Evolutionary conservation across 495 filamentous ascomycete genomes (phyloP), one percentile per base, ranked within the genome.

Genomic region (Halenospora varia): DNA sequence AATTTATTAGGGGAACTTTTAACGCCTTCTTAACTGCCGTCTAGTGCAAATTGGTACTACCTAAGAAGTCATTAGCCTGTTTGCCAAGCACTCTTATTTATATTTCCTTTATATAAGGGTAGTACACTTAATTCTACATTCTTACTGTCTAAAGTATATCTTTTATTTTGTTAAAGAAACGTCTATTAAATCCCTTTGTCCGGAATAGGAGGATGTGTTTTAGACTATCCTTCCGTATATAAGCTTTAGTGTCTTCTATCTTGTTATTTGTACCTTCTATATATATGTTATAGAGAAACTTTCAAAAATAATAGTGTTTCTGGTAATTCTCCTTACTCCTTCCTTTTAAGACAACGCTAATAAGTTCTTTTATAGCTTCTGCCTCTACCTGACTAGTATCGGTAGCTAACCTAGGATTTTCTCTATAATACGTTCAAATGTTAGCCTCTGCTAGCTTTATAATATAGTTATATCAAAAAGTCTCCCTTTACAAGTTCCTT

Each of bases 331-430:
- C 57, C 49, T 44, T n/a, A 39, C 56, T 59, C 18, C 56, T 52
- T 29, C 39, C 40, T 44, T 39, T 59, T 20, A 25, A 59, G 49
- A 59, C 49, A 25, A 52, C 25, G 17, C 53, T 22, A 20, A 59
- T 22, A 48, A 59, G 56, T 48, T 59, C 56, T 48, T 59, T 59
- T 59, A 59, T n/a, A 46, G 56, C 56, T 47, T 59, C 56, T 52
- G 49, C 45, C 56, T 53, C 56, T 59, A 39, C 56, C 49, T 59
- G 39, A 59, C 49, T 59, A 59, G 49, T 10, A 45, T 59, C 39
- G 39, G 56, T 48, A 4, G 49, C 26, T 53, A 22, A 47, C 35
- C 48, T 22, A 59, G 56, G 39, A 59, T 59, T 59, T 20, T 59
- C 56, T 53, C 49, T 51, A 25, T 42, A 42, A 22, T 51, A 41